phyloP scores from a whole-genome alignment of 768 basidiomycete genomes.

The Suillus plorans region DNA sequence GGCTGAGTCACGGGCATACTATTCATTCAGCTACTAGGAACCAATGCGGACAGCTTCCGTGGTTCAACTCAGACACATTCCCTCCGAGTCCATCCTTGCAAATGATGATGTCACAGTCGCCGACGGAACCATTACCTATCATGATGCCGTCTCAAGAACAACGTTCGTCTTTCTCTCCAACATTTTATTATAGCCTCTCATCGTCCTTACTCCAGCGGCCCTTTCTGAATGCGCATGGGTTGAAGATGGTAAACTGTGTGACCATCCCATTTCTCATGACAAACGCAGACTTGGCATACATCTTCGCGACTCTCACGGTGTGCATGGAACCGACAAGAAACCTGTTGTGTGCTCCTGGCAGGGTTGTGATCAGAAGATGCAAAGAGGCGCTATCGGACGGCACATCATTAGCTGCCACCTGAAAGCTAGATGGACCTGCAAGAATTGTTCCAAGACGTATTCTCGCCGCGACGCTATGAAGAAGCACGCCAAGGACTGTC shows the following conservation, averaged over 20 bases:
- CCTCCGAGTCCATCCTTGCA: neutral
- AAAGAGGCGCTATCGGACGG: constrained; percentile 25
- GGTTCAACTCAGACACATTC: neutral
- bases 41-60: neutral
- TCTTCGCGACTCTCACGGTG: constrained; percentile 17
- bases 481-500: constrained; percentile 28
- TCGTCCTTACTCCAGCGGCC: neutral
- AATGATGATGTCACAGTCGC: neutral
- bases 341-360: constrained; percentile 20
- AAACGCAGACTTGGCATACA: constrained; percentile 25
- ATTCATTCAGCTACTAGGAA: neutral
- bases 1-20: neutral
- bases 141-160: neutral
- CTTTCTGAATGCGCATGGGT: constrained; percentile 22
- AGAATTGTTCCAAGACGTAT: constrained; percentile 24
- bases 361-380: constrained; percentile 23
- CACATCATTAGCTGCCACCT: constrained; percentile 26
- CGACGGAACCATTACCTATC: constrained; percentile 3
- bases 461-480: constrained; percentile 25
- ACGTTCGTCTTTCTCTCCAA: neutral
- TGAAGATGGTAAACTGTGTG: constrained; percentile 18
- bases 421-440: constrained; percentile 19
- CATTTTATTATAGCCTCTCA: neutral
- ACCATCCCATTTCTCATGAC: constrained; percentile 19
- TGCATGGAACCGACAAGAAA: constrained; percentile 20